Evolutionary conservation across 768 basidiomycete species (phyloP).

Genomic region (Auricularia heimuer): DNA sequence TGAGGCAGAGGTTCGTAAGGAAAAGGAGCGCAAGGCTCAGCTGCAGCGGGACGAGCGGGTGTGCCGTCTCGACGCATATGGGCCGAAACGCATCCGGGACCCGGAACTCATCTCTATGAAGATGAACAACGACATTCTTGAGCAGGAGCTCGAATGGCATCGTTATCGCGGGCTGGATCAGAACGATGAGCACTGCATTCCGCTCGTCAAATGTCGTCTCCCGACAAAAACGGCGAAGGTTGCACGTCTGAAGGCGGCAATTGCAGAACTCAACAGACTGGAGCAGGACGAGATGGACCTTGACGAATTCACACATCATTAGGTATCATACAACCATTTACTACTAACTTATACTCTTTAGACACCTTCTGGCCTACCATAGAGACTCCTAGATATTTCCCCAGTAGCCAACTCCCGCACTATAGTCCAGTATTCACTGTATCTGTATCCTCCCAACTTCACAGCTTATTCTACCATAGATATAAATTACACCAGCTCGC

Average conservation of each 20-base stretch:
- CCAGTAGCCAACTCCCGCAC: background rate
- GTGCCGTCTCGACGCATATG: background rate
- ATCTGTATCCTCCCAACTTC: background rate
- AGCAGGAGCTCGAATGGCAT: conserved; percentile 1
- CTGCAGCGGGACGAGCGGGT: background rate
- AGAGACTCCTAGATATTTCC: background rate
- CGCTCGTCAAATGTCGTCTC: background rate
- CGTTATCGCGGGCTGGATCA: background rate
- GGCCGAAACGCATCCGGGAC: background rate
- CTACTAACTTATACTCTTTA: background rate
- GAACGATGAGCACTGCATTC: background rate
- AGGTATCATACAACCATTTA: background rate
- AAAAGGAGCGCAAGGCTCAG: background rate
- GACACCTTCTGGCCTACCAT: background rate
- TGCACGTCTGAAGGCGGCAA: background rate
- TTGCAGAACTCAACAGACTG: background rate
- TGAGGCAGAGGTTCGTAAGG: background rate
- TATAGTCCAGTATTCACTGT: background rate
- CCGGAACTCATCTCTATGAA: background rate
- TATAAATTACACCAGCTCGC: background rate
- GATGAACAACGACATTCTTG: background rate
- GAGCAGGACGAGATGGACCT: background rate
- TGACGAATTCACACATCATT: background rate
- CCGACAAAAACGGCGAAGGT: background rate
- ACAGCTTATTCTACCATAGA: background rate